Evolutionary conservation across 768 basidiomycete genomes (phyloP).

Genomic region (Pleurotus salmoneostramineus): DNA sequence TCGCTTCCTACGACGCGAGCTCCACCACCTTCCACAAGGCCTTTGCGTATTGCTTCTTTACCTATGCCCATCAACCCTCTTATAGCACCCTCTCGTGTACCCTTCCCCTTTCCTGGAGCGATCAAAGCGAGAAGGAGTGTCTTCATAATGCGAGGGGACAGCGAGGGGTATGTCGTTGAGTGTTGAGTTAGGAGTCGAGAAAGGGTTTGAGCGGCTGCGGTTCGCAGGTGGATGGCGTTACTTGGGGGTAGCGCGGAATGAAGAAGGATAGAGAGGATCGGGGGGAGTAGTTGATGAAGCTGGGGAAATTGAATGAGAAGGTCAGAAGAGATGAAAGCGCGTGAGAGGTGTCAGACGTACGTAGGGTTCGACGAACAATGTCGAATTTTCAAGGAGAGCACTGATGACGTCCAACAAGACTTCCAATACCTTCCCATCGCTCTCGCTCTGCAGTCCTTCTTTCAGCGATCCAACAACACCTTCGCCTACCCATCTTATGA

Average conservation of each 20-base stretch:
- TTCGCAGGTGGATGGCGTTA: slow-evolving; percentile 71
- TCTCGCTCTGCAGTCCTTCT: slow-evolving; percentile 52
- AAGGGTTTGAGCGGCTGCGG: slow-evolving; percentile 78
- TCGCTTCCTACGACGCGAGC: slow-evolving; percentile 73
- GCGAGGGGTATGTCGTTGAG: slow-evolving; percentile 84
- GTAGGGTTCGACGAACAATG: slow-evolving; percentile 94
- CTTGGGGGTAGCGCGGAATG: slow-evolving; percentile 79
- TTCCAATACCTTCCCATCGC: slow-evolving; percentile 70
- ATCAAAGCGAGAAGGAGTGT: slow-evolving; percentile 87
- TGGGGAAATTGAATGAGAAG: slow-evolving; percentile 32
- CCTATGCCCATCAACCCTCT: slow-evolving; percentile 84
- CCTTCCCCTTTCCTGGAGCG: slow-evolving; percentile 64
- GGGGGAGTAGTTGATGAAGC: slow-evolving; percentile 95
- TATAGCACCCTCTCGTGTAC: slow-evolving; percentile 87
- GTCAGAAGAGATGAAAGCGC: slow-evolving; percentile 1
- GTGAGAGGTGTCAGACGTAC: slow-evolving; percentile 43
- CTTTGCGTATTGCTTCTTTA: slow-evolving; percentile 80
- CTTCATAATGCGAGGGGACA: slow-evolving; percentile 89
- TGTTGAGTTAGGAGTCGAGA: slow-evolving; percentile 78
- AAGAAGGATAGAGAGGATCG: slow-evolving; percentile 86
- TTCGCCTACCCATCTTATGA: slow-evolving; percentile 94
- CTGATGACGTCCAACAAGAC: slow-evolving; percentile 82
- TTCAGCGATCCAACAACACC: slow-evolving; percentile 68
- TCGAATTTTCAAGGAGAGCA: slow-evolving; percentile 81
- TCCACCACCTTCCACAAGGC: slow-evolving; percentile 77